Base-by-base conservation (phyloP, 176 grass and related monocot species). In the Tillandsia leiboldiana region DNA sequence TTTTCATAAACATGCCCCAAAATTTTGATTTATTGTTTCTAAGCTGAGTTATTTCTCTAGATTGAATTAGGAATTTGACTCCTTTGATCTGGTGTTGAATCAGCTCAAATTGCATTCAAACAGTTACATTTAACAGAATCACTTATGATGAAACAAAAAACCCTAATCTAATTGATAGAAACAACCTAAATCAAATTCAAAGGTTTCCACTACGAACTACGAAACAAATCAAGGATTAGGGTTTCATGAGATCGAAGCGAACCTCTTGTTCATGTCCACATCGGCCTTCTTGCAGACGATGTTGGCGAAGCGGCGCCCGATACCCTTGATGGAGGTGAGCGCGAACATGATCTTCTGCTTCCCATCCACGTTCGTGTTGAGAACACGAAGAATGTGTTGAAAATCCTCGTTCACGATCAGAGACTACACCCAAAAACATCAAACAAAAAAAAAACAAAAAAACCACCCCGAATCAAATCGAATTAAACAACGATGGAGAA, bases 301-400 rank as follows among this genome's bases (percentile, higher is more conserved):
- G 80, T 96, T 96, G 66, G 92, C 90, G 78, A 91, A 96, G 22
- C 92, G 74, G 75, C 92, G 92, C 14, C 88, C 92, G 3, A 91
- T 0, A 96, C 88, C 92, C 83, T 96, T 96, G 78, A 96, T 96
- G 78, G 87, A 73, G 53, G 92, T 91, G 50, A 96, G 13, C n/a
- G 88, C 85, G 65, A 86, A 91, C 92, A 91, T 96, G 76, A 96
- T 96, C 88, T 96, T 96, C 64, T 96, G 85, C 75, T 96, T 96
- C 1, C 92, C 92, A 75, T 96, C 92, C 2, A 96, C 88, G 78
- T 96, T 96, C 42, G 92, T 96, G 80, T 96, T 96, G 2, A 91
- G 80, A 51, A 96, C 63, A 91, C 92, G 92, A 50, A 96, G 81
- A 62, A 96, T 96, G 56, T 91, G 92, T 69, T 96, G 92, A 85